A percentile compares a stretch with the other conserved stretches of the same genome.
Evolutionary conservation across 352 stramenopile species (phyloP).

Genomic region (Elongisporangium senticosum): DNA sequence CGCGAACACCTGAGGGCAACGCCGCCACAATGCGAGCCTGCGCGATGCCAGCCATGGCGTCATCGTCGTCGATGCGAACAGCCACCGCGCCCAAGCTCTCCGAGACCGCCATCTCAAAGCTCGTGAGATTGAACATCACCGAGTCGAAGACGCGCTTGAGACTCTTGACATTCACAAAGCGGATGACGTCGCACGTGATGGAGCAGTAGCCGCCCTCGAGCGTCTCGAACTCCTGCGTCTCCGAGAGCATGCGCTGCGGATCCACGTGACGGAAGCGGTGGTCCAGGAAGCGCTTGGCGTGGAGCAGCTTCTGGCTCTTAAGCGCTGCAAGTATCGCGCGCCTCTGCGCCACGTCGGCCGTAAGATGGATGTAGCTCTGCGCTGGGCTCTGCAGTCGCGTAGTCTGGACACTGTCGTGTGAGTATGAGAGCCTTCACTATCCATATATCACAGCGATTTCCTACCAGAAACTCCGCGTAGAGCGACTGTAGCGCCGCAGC

Average conservation of each 20-base stretch:
- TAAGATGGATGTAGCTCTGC: slow-evolving; percentile 25
- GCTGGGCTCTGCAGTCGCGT: slow-evolving; percentile 23
- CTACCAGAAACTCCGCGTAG: not conserved
- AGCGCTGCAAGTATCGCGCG: slow-evolving; percentile 13
- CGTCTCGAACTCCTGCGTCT: slow-evolving; percentile 22
- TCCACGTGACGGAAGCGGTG: slow-evolving; percentile 22
- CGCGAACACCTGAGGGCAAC: slow-evolving; percentile 18
- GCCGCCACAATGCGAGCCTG: slow-evolving; percentile 28
- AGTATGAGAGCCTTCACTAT: not conserved
- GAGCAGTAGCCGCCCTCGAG: slow-evolving; percentile 23
- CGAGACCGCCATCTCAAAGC: slow-evolving; percentile 36
- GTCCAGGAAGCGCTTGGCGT: slow-evolving; percentile 22
- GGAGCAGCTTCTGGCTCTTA: slow-evolving; percentile 22
- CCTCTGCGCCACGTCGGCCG: slow-evolving; percentile 6
- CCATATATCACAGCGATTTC: not conserved
- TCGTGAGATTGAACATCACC: slow-evolving; percentile 25
- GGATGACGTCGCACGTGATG: slow-evolving; percentile 20
- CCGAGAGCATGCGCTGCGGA: slow-evolving; percentile 18
- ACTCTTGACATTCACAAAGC: slow-evolving; percentile 20
- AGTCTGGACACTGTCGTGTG: not conserved
- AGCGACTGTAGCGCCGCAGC: not conserved
- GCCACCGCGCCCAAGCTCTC: slow-evolving; percentile 29
- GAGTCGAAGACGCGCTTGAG: slow-evolving; percentile 32
- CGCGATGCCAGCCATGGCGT: slow-evolving; percentile 18
- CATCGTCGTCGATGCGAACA: slow-evolving; percentile 31